Base-by-base conservation (phyloP, 129 eudicot species). In the Chrysanthemum lavandulifolium region DNA sequence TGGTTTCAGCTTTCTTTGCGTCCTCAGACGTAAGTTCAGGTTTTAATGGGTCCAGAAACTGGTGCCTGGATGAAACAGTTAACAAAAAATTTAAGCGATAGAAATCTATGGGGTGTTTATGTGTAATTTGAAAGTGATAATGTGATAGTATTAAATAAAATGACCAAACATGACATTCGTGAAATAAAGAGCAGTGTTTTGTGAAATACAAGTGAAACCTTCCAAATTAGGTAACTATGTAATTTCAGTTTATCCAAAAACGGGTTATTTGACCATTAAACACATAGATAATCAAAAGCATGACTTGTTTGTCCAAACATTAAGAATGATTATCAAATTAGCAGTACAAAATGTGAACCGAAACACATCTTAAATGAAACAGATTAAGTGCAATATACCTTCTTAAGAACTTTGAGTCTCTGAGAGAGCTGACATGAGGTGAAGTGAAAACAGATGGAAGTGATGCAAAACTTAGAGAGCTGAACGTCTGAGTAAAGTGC, bases 391-490 rank as follows among this genome's bases (percentile, higher is more conserved):
- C 69, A 2, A 74, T 87, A 94, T 90, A 94, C 98, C 98, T 86
- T 80, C 84, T 73, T 50, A 91, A 61, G 64, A 83, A 81, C 69
- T 89, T 78, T 5, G 89, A 86, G 57, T 86, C 96, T 81, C 73
- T 84, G 33, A 79, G 68, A 57, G 92, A 71, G 67, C 82, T 86
- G 79, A 82, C 85, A 72, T 94, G 97, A 23, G 97, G 98, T n/a
- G 98, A 86, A 65, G 96, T 86, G 87, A 91, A 89, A 73, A 88
- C 85, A 5, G 94, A 79, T 4, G 96, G 96, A 62, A 83, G 86
- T 0, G 99, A 84, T 10, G 88, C 77, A 74, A 88, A 95, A 77
- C 84, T 85, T 66, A 95, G 86, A 15, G 92, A 79, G 73, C 82
- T 89, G 68, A 83, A 82, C 16, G 96, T 73, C 74, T 90, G 98